Conservation (phyloP, 495 filamentous ascomycete species). For the Penicillium arizonense region DNA sequence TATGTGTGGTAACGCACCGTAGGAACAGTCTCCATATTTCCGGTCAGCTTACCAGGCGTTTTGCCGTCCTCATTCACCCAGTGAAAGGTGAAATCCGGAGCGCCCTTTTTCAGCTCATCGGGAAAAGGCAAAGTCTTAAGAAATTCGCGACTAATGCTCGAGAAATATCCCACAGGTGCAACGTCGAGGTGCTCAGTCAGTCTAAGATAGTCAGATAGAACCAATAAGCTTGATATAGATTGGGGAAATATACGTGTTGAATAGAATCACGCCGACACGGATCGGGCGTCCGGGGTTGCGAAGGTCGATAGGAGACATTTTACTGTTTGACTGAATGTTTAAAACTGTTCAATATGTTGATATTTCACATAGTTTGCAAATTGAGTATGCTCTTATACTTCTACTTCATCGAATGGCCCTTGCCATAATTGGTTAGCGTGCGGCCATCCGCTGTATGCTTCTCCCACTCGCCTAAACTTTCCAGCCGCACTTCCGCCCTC, state of each 20-base stretch:
- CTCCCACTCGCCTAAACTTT: not conserved
- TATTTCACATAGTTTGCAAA: no score
- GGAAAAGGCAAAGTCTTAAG: not conserved
- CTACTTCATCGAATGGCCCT: not conserved
- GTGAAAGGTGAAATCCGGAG: not conserved
- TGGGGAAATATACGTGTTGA: constrained; percentile 1
- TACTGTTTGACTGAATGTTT: not conserved
- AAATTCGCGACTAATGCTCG: not conserved
- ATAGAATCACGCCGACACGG: constrained; percentile 7
- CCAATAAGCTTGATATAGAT: no score
- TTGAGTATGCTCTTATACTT: not conserved
- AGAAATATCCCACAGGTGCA: not conserved
- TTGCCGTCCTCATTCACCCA: not conserved
- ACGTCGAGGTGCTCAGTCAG: not conserved
- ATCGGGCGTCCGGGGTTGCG: constrained; percentile 11
- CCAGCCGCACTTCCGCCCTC: not conserved
- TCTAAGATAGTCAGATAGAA: not conserved
- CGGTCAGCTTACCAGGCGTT: not conserved
- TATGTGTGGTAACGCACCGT: no score
- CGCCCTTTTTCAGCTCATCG: not conserved
- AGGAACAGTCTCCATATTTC: not conserved
- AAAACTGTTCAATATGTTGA: no score
- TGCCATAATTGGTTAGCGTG: not conserved
- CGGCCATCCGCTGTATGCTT: not conserved
- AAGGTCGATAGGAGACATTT: constrained; percentile 11